Base-by-base conservation (phyloP, 768 basidiomycete species). In the Pisolithus microcarpus region DNA sequence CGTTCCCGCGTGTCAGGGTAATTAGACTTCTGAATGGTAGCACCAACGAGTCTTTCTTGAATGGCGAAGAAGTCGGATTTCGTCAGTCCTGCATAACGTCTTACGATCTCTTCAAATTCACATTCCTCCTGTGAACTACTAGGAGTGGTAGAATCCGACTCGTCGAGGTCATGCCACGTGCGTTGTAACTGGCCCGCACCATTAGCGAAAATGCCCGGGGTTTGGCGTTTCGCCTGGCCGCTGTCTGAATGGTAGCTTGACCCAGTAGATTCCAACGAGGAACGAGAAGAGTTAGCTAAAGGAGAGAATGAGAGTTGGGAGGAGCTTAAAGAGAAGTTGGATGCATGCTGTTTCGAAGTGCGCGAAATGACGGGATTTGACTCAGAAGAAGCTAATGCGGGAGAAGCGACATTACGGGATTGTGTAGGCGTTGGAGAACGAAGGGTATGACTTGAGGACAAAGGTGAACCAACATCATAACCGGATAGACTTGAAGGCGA, bases 161-260 rank as follows among this genome's bases (percentile, higher is more conserved):
- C 75, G 48, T 76, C 75, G 47, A 86, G 68, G 48, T 87, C 84
- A 64, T 84, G 82, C 87, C 85, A 90, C 3, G 75, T 70, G 30
- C 77, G 69, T 31, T 75, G 75, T 44, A 72, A 71, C 23, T 72
- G 62, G 43, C 79, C 79, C 8, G 70, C 63, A 13, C 56, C 54
- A 47, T 79, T 77, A 34, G 66, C 73, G 62, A 89, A 81, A 21
- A 87, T 58, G 43, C 72, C 75, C 48, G 78, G 65, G 45, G 75
- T 64, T 42, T 72, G 72, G 54, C 84, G 80, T 51, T 77, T 77
- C 56, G 69, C 70, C 52, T 82, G 67, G 44, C 67, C 80, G 19
- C 70, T 81, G 50, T 88, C 85, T 77, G 88, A 88, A 62, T 91
- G 88, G 64, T 87, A 91, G 65, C 90, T 91, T 3, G 90, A 92